Conservation (phyloP, 768 basidiomycete species). For the Cystobasidiopsis lactophilus region DNA sequence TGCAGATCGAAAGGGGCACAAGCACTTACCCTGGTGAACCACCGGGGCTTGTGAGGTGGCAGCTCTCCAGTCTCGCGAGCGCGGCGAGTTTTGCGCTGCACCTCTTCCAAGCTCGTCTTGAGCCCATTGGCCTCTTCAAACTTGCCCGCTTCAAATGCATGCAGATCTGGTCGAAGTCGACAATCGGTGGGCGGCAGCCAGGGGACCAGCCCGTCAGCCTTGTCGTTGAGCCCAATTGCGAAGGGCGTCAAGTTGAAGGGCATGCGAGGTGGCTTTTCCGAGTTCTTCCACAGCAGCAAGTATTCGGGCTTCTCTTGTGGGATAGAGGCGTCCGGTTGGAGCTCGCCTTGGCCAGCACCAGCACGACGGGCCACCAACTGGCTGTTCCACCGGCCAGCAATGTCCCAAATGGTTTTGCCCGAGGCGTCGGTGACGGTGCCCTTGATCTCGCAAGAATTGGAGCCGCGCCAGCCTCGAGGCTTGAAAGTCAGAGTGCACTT, state of each 20-base stretch:
- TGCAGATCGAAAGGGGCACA: neutral
- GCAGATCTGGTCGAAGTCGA: constrained; percentile 71
- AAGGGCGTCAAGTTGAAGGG: constrained; percentile 94
- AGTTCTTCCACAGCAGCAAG: constrained; percentile 79
- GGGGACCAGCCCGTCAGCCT: constrained; percentile 45
- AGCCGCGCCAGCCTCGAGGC: constrained; percentile 81
- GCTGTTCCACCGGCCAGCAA: constrained; percentile 86
- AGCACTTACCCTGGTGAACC: constrained; percentile 46
- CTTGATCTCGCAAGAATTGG: constrained; percentile 76
- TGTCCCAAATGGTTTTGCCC: constrained; percentile 55
- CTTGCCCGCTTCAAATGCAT: constrained; percentile 73
- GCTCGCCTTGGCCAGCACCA: constrained; percentile 36
- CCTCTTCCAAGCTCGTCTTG: constrained; percentile 62
- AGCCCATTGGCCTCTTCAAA: constrained; percentile 64
- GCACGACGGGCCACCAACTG: constrained; percentile 68
- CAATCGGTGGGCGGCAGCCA: constrained; percentile 79
- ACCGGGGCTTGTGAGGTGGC: constrained; percentile 55
- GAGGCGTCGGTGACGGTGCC: constrained; percentile 49
- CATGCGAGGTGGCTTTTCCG: constrained; percentile 44
- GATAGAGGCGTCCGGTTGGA: constrained; percentile 51
- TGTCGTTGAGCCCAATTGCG: constrained; percentile 77
- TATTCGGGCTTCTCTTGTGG: constrained; percentile 39
- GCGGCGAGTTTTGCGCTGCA: constrained; percentile 37
- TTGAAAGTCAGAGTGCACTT: constrained; percentile 80
- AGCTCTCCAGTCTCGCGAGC: constrained; percentile 51